A percentile compares a stretch with the other conserved stretches of the same genome.
Conservation (phyloP, 495 filamentous ascomycete species). For the Aspergillus wentii region DNA sequence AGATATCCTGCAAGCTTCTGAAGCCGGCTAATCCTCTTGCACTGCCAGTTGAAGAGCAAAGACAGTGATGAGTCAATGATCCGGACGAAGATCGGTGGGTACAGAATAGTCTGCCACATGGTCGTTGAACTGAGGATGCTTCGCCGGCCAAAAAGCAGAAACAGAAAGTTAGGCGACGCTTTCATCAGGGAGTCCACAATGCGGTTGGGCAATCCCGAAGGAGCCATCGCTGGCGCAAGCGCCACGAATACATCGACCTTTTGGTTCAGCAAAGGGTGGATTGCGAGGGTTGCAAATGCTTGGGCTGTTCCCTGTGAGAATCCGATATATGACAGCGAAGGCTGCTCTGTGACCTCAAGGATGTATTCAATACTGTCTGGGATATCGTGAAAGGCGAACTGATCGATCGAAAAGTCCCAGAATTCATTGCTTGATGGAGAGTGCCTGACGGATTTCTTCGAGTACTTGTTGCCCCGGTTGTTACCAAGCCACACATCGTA, state of each 20-base stretch:
- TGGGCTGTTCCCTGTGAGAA: constrained; percentile 97
- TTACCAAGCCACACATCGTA: constrained; percentile 99
- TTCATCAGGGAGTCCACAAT: constrained; percentile 92
- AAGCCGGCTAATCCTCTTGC: constrained; percentile 74
- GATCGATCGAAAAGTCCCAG: constrained; percentile 97
- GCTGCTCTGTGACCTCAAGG: constrained; percentile 72
- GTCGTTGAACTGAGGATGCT: constrained; percentile 89
- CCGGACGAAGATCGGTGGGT: constrained; percentile 89
- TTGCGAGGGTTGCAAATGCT: constrained; percentile 90
- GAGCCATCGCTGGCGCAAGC: constrained; percentile 95
- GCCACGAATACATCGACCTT: constrained; percentile 96
- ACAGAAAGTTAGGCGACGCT: constrained; percentile 87
- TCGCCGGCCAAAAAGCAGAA: constrained; percentile 89
- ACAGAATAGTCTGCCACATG: constrained; percentile 95
- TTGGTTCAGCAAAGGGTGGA: constrained; percentile 87
- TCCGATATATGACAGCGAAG: constrained; percentile 90
- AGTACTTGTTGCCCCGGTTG: constrained; percentile 97
- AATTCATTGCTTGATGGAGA: constrained; percentile 74
- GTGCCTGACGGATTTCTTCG: constrained; percentile 77
- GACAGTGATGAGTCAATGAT: constrained; percentile 76
- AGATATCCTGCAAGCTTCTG: constrained; percentile 98
- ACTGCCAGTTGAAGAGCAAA: constrained; percentile 87
- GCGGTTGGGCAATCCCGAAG: constrained; percentile 79
- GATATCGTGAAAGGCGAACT: constrained; percentile 97
- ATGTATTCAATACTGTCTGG: constrained; percentile 92